Base-by-base conservation (phyloP, 2,329 filamentous ascomycete species). In the Onygena corvina region DNA sequence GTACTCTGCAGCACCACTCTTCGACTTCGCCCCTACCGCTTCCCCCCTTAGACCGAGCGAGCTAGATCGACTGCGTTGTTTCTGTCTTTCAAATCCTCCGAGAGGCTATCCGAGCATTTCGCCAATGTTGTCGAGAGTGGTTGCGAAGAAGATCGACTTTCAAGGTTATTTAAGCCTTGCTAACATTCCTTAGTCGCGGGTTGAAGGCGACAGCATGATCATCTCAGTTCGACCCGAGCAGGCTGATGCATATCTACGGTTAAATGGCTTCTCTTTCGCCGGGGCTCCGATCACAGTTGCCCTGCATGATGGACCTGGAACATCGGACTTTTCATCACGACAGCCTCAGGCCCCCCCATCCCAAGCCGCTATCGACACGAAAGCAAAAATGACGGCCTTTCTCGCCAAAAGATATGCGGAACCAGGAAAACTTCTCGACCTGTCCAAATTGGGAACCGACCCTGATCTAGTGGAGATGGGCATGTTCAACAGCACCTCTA, bases 391-490 rank as follows among this genome's bases (percentile, higher is more conserved):
- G 51, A 79, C 80, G 56, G 68, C 70, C 12, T 81, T 95, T 54
- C 74, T 98, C 11, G 76, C 76, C 49, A 76, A 77, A 48, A 82
- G 92, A 45, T 96, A 94, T 67, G 73, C 84, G 53, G 67, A 75
- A 12, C 72, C 74, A 4, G 71, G 73, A 47, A 94, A 93, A 66
- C 71, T 95, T 0, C 76, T 96, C 33, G 81, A 94, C 61, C 77
- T 98, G 7, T 88, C 86, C n/a, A 73, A 76, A 1, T 77, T 96
- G 7, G 81, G 77, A 27, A 71, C 76, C 44, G 90, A 96, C 59
- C 69, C 79, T 1, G 77, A 81, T 51, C 76, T 96, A 3, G 72
- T 80, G 48, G 73, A 76, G 35, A 80, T 88, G 66, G 85, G 85
- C 31, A 84, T 90, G 59, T 88, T 94, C 62, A 76, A 80, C 53